These are phyloP conservation scores for Alnus glutinosa DNA, from an alignment of 306 rosid genomes.

Conservation along the genomic window DNA sequence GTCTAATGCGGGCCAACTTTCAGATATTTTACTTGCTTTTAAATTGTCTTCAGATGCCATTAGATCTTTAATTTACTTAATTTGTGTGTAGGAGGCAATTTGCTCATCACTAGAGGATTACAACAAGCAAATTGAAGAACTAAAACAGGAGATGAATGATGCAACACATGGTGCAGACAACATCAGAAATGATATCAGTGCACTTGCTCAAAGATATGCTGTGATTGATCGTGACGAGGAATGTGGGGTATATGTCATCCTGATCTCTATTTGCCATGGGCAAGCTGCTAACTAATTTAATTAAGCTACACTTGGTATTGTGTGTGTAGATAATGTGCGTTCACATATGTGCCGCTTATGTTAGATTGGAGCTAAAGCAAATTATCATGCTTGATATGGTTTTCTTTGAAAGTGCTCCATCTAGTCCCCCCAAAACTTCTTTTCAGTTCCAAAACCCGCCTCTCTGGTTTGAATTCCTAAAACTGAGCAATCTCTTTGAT, in stretches of 20 bases:
- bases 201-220: slow-evolving; percentile 98
- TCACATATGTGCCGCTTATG: not conserved
- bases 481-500: not conserved
- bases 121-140: slow-evolving; percentile 93
- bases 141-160: slow-evolving; percentile 97
- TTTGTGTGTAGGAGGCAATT: slow-evolving; percentile 76
- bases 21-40: slow-evolving; percentile 9
- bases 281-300: slow-evolving; percentile 1
- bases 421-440: not conserved
- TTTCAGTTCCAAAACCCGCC: not conserved
- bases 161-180: slow-evolving; percentile 97
- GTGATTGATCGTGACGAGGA: slow-evolving; percentile 94
- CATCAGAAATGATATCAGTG: slow-evolving; percentile 94
- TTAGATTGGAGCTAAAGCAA: not conserved
- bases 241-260: slow-evolving; percentile 77
- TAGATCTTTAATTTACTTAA: slow-evolving; percentile 13
- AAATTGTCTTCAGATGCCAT: not conserved
- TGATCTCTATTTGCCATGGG: slow-evolving; percentile 17
- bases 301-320: slow-evolving; percentile 17
- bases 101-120: slow-evolving; percentile 94
- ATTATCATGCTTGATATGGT: not conserved
- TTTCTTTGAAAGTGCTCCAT: not conserved
- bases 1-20: not conserved
- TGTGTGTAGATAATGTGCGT: not conserved
- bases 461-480: not conserved